Evolutionary conservation across 1,284 basidiomycete genomes (phyloP).

Genomic region (Trametes sp.): DNA sequence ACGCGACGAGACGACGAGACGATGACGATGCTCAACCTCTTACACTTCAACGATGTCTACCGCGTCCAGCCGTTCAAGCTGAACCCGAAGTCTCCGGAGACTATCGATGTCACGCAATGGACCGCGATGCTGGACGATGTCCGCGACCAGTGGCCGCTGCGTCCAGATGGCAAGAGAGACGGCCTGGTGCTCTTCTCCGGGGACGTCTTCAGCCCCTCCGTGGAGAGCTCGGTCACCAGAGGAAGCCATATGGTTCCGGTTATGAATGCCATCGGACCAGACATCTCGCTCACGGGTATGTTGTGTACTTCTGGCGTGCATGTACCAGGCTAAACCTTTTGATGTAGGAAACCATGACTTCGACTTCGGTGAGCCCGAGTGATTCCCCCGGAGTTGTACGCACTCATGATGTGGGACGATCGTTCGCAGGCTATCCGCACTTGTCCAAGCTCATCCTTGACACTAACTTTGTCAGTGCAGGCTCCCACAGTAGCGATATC

Average conservation of each 20-base stretch:
- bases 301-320: background rate
- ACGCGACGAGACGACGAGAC: no score
- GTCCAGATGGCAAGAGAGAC: conserved; percentile 62
- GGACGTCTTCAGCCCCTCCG: conserved; percentile 86
- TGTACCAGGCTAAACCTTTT: background rate
- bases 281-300: conserved; percentile 72
- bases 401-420: background rate
- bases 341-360: conserved; percentile 83
- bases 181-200: conserved; percentile 90
- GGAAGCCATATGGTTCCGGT: conserved; percentile 94
- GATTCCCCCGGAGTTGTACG: background rate
- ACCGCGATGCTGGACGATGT: conserved; percentile 66
- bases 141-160: conserved; percentile 57
- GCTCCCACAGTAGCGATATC: background rate
- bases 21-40: conserved; percentile 45
- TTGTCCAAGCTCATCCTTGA: conserved; percentile 76
- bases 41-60: conserved; percentile 83
- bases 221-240: conserved; percentile 88
- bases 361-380: conserved; percentile 61
- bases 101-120: conserved; percentile 82
- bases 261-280: conserved; percentile 76
- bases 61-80: conserved; percentile 77
- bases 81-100: conserved; percentile 56
- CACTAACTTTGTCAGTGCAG: conserved; percentile 68
- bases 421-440: conserved; percentile 75